phyloP scores from a whole-genome alignment of 768 basidiomycete genomes.

The Cyathus striatus region DNA sequence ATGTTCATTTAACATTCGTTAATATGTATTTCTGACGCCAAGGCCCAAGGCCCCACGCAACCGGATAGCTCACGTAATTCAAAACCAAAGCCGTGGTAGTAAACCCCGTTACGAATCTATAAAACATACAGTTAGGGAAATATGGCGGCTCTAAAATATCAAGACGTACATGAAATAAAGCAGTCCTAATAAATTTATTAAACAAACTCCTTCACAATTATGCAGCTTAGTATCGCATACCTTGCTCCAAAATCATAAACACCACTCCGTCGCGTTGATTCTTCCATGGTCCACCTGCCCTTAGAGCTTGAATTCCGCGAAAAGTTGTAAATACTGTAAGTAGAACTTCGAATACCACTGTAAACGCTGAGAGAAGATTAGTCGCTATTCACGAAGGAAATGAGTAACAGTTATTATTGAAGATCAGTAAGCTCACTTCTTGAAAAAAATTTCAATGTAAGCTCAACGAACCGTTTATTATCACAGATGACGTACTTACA shows the following conservation, averaged over 20 bases:
- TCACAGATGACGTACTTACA: slow-evolving; percentile 6
- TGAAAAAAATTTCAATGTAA: background rate
- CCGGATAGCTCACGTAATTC: background rate
- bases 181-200: background rate
- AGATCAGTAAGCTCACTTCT: background rate
- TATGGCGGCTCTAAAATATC: background rate
- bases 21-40: no score
- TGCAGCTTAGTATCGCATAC: background rate
- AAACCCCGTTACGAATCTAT: background rate
- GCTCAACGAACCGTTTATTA: background rate
- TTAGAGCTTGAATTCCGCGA: background rate
- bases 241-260: background rate
- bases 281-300: background rate
- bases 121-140: background rate
- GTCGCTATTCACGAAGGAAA: background rate
- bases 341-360: background rate
- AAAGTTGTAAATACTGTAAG: background rate
- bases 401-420: background rate
- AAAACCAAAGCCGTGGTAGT: slow-evolving; percentile 1
- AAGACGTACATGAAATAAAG: background rate
- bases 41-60: no score
- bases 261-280: background rate
- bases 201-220: background rate
- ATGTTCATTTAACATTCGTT: no score
- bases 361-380: background rate